Evolutionary conservation across 768 basidiomycete genomes (phyloP), one percentile per base, ranked within the genome.

Genomic region (Boletus insuetus): DNA sequence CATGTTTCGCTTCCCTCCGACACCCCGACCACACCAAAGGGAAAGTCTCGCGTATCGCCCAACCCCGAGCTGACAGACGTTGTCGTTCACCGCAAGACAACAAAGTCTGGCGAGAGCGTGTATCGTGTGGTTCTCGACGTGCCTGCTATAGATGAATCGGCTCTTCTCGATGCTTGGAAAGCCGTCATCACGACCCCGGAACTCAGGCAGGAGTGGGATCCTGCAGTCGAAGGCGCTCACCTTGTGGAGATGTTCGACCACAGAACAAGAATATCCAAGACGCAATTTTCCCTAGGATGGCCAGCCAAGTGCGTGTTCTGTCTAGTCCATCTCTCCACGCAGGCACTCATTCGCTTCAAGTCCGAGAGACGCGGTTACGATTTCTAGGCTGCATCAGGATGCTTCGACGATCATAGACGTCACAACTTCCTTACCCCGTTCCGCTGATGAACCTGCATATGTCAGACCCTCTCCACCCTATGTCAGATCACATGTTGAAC

Each of bases 231-330:
- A 60, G 82, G 84, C 44, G 85, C 93, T 1, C 83, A 84, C 60
- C 73, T 93, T 16, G 74, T 98, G 39, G 94, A 98, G 72, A 78
- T 91, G 73, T 82, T 96, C 53, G 95, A 97, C 71, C 83, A 84
- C 39, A 81, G 82, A 58, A 96, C 93, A 9, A 77, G 94, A 56
- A 88, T 99, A 65, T 81, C 82, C 20, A 93, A 91, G 75, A 97
- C 94, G 0, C 91, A 93, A 59, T 98, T 92, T 68, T 86, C 86
- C 8, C 73, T 99, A 11, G 96, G 96, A 1, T 99, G 96, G 96
- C 96, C 96, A 53, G 94, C 94, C 53, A 94, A 88, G 94, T 96
- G 67, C 65, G 92, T 80, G 64, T 90, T 79, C 14, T 34, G 17
- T 38, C 50, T 46, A 5, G 39, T 22, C 34, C 41, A 6, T 57